Base-by-base conservation (phyloP, 2,329 filamentous ascomycete species). In the Exutisphaerella laricina region DNA sequence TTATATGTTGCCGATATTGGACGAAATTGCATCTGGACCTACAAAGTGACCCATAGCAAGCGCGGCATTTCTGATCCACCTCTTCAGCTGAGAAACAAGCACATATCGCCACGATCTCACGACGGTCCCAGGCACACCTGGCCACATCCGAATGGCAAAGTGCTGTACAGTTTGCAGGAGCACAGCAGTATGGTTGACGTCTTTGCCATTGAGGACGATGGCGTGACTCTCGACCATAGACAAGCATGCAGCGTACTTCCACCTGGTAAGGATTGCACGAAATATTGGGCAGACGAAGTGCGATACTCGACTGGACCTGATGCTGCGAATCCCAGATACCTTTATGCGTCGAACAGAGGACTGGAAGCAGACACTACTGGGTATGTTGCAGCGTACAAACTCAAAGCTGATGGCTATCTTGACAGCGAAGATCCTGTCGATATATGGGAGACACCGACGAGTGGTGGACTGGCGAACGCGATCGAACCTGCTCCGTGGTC, bases 221-320 rank as follows among this genome's bases (percentile, higher is more conserved):
- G 59, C 3, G 54, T 56, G 3, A 58, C 53, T 0, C 44, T 63
- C 28, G 25, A 57, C 18, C 57, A 61, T 31, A 45, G 52, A 8
- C 45, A 54, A n/a, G 60, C 57, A 14, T 55, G 53, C 5, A 55
- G 51, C 18, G 57, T 63, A 16, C 56, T 65, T 9, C 62, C 62
- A 1, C 41, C 45, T 7, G 57, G 56, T 31, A 59, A 61, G 28
- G 57, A 65, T 26, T 50, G 56, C 18, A 58, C 54, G 26, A 33
- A 56, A 4, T 65, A 59, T 45, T 65, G 62, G 62, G 62, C 62
- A 2, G 62, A 65, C 37, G 61, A 65, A 35, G 62, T 64, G 4
- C 54, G 62, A 4, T 45, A 60, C 12, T 61, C 58, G 12, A 58
- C 53, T 2, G 53, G 58, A 5, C 58, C 58, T 1, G 43, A 53